Percentiles rank a stretch among this genome's conserved stretches.
Conservation (phyloP, 116 monocot species). For the Iris pallida region DNA sequence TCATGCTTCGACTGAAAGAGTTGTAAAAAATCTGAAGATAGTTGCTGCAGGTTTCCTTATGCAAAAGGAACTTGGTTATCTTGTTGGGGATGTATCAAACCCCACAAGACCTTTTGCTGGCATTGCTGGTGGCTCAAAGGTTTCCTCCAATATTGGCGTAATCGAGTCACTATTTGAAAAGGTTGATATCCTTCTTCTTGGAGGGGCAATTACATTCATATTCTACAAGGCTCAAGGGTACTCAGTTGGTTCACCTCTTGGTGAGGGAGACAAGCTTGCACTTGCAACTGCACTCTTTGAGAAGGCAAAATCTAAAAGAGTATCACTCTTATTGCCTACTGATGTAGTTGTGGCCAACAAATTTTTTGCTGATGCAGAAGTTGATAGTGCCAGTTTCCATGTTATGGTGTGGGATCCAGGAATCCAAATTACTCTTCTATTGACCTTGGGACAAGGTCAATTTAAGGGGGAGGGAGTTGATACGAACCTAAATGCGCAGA, state of each 20-base stretch:
- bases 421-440: no score
- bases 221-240: conserved; percentile 93
- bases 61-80: conserved; percentile 94
- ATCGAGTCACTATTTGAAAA: conserved; percentile 26
- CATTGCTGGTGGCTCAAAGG: conserved; percentile 25
- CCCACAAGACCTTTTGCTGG: conserved; percentile 5
- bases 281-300: conserved; percentile 65
- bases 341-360: conserved; percentile 79
- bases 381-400: no score
- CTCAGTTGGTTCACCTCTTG: conserved; percentile 69
- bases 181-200: conserved; percentile 87
- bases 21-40: no score
- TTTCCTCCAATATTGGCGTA: background rate
- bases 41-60: conserved; percentile 64
- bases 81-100: conserved; percentile 20
- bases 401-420: no score
- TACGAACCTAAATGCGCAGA: no score
- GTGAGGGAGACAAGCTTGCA: conserved; percentile 81
- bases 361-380: conserved; percentile 83
- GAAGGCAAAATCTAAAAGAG: conserved; percentile 72
- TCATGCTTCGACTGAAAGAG: no score
- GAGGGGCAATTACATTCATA: conserved; percentile 90
- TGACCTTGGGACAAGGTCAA: no score
- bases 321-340: conserved; percentile 70
- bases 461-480: no score